Conservation (phyloP, 1,139 yeast genomes). For the Yamadazyma spencermartinsiae region DNA sequence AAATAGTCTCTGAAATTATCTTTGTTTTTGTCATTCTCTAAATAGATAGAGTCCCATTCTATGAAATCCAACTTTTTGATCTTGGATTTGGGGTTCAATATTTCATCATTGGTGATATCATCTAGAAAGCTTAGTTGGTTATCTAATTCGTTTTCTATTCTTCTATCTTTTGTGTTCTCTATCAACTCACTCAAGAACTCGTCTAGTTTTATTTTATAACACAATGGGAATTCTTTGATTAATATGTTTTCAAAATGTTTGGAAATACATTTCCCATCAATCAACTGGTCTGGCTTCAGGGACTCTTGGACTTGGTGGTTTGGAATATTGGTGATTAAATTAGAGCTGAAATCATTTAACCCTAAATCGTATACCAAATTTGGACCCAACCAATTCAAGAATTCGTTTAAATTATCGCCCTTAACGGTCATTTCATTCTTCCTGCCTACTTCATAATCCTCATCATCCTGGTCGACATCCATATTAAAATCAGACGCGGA, state of each 20-base stretch:
- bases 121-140: conserved; percentile 40
- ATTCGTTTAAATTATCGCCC: conserved; percentile 30
- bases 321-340: conserved; percentile 18
- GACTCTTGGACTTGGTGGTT: not conserved
- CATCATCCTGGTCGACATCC: conserved; percentile 39
- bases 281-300: conserved; percentile 2
- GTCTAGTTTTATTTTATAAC: conserved; percentile 32
- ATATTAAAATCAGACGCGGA: conserved; percentile 29
- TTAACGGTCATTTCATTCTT: conserved; percentile 35
- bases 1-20: conserved; percentile 25
- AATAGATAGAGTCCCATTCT: conserved; percentile 39
- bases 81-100: conserved; percentile 30
- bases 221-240: conserved; percentile 30
- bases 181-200: conserved; percentile 32
- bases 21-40: conserved; percentile 17
- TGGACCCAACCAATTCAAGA: conserved; percentile 34
- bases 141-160: conserved; percentile 24
- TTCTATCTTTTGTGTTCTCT: conserved; percentile 15
- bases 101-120: conserved; percentile 35
- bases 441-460: conserved; percentile 32
- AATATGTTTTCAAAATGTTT: conserved; percentile 18
- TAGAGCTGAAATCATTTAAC: conserved; percentile 18
- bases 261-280: conserved; percentile 13
- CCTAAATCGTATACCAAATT: conserved; percentile 42
- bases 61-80: conserved; percentile 26